Evolutionary conservation across 179 eudicot genomes (phyloP).

Genomic region (Spinacia oleracea): DNA sequence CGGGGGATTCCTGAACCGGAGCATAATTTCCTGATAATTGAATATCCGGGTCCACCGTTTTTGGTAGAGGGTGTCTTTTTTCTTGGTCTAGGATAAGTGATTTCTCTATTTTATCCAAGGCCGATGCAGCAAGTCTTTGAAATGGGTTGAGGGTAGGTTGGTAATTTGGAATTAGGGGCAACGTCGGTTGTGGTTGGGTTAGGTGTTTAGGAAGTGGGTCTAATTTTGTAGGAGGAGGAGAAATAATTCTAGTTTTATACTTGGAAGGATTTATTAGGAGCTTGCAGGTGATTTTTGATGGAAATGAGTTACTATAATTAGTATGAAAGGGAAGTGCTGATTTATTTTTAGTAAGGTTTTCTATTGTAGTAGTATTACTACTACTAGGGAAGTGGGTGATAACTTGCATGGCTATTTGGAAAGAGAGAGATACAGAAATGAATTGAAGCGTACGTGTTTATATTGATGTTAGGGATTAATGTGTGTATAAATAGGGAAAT

Average conservation of each 20-base stretch:
- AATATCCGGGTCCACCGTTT: slow-evolving; percentile 43
- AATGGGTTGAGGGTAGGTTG: slow-evolving; percentile 37
- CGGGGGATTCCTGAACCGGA: slow-evolving; percentile 54
- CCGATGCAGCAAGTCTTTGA: slow-evolving; percentile 39
- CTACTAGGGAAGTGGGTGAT: neutral
- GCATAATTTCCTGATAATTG: slow-evolving; percentile 59
- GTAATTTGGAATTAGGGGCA: neutral
- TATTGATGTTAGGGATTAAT: neutral
- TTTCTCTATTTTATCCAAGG: slow-evolving; percentile 42
- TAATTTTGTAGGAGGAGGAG: neutral
- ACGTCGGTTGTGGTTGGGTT: neutral
- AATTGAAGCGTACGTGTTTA: neutral
- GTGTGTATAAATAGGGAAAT: neutral
- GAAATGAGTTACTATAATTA: neutral
- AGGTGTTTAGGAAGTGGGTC: neutral
- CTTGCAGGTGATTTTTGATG: neutral
- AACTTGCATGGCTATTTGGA: neutral
- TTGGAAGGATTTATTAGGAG: slow-evolving; percentile 15
- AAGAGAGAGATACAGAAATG: neutral
- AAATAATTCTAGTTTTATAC: neutral
- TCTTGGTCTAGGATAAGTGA: slow-evolving; percentile 29
- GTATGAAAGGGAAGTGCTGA: neutral
- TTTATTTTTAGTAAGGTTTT: neutral
- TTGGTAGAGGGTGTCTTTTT: slow-evolving; percentile 28
- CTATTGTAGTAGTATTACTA: neutral